Percentiles rank a stretch among this genome's conserved stretches.
phyloP scores from a whole-genome alignment of 2,329 filamentous ascomycete genomes.

The Fusarium begoniae region DNA sequence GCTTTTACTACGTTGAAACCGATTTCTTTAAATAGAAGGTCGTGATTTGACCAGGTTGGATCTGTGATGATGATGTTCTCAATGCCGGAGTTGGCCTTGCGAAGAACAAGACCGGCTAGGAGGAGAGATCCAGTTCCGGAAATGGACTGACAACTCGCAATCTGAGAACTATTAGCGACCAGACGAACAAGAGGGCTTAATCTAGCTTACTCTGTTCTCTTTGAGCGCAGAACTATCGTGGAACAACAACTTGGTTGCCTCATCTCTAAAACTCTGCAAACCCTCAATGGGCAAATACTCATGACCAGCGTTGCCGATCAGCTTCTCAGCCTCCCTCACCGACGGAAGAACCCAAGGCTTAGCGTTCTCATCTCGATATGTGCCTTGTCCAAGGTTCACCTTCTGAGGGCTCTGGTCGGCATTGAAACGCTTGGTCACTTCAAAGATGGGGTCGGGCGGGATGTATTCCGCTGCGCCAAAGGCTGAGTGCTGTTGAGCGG shows the following conservation, averaged over 20 bases:
- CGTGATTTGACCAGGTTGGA: constrained; percentile 55
- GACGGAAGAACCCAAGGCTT: constrained; percentile 52
- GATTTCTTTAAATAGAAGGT: constrained; percentile 47
- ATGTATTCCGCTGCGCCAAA: constrained; percentile 41
- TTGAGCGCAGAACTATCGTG: constrained; percentile 37
- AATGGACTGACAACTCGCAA: constrained; percentile 51
- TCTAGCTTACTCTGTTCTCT: constrained; percentile 42
- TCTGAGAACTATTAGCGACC: constrained; percentile 7
- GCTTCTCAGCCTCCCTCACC: constrained; percentile 41
- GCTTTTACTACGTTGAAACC: constrained; percentile 46
- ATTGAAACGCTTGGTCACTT: constrained; percentile 46
- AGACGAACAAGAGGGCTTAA: accelerated
- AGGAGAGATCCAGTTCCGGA: constrained; percentile 54
- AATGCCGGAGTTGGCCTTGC: constrained; percentile 36
- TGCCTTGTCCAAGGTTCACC: constrained; percentile 51
- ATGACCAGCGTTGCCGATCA: constrained; percentile 40
- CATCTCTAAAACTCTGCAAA: constrained; percentile 45
- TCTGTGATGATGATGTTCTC: constrained; percentile 50
- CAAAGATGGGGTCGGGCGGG: constrained; percentile 47
- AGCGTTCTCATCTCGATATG: constrained; percentile 51
- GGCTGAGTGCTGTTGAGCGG: background rate
- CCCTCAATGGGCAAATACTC: constrained; percentile 53
- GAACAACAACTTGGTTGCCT: constrained; percentile 46
- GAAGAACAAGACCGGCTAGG: constrained; percentile 47
- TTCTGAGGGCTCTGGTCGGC: constrained; percentile 46